Conservation (phyloP, 352 stramenopile genomes). For the Globisporangium heterothallicum region DNA sequence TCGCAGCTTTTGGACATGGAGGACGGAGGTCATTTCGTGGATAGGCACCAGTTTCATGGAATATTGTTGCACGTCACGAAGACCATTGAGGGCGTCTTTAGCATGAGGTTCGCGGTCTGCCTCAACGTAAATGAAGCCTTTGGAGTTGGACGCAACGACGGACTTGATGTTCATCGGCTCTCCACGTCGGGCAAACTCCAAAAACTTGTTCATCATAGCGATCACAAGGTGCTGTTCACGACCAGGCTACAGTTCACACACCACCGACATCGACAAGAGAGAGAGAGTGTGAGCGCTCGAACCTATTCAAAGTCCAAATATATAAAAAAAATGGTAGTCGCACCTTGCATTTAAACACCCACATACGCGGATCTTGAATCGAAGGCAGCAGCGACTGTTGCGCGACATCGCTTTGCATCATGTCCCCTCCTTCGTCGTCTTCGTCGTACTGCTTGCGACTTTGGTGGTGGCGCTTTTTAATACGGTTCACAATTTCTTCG, state of each 20-base stretch:
- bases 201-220: constrained; percentile 88
- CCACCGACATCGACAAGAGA: constrained; percentile 1
- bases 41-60: constrained; percentile 88
- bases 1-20: constrained; percentile 80
- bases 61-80: constrained; percentile 83
- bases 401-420: constrained; percentile 82
- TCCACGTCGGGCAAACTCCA: constrained; percentile 79
- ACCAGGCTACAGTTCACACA: constrained; percentile 33
- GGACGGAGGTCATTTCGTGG: constrained; percentile 87
- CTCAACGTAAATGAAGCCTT: constrained; percentile 88
- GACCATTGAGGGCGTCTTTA: constrained; percentile 78
- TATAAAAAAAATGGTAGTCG: neutral
- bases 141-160: constrained; percentile 82
- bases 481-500: constrained; percentile 82
- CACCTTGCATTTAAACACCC: constrained; percentile 89
- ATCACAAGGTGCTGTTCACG: constrained; percentile 84
- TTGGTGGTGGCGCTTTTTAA: constrained; percentile 86
- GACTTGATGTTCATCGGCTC: constrained; percentile 84
- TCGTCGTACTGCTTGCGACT: constrained; percentile 82
- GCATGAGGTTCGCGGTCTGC: constrained; percentile 81
- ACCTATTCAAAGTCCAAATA: neutral
- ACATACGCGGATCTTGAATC: constrained; percentile 86
- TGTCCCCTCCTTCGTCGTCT: constrained; percentile 76
- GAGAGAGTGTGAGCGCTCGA: neutral
- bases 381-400: constrained; percentile 85